Evolutionary conservation across 768 basidiomycete genomes (phyloP).

Genomic region (Rhodotorula graminis): DNA sequence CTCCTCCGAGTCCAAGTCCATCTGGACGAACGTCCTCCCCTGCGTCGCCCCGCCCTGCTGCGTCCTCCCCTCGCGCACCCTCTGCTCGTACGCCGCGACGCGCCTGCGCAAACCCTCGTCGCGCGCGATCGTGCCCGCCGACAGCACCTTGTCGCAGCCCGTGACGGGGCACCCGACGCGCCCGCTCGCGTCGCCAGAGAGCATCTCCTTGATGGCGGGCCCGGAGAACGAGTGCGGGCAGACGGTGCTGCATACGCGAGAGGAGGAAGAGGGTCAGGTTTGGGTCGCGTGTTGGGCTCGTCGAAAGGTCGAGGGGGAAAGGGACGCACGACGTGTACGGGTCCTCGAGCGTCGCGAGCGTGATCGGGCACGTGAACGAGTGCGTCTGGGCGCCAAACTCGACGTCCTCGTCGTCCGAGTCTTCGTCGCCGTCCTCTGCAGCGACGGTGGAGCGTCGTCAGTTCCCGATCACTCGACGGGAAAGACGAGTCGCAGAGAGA

Average conservation of each 20-base stretch:
- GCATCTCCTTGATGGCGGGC: slow-evolving; percentile 24
- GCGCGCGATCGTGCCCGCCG: slow-evolving; percentile 53
- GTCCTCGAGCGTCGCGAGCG: slow-evolving; percentile 61
- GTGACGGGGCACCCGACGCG: slow-evolving; percentile 62
- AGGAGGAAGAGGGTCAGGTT: neutral
- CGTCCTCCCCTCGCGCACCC: slow-evolving; percentile 54
- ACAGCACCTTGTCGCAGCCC: slow-evolving; percentile 64
- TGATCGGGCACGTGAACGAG: slow-evolving; percentile 78
- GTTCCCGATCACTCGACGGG: neutral
- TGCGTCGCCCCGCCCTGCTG: slow-evolving; percentile 45
- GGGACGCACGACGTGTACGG: slow-evolving; percentile 74
- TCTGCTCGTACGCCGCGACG: slow-evolving; percentile 56
- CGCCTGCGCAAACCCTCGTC: slow-evolving; percentile 62
- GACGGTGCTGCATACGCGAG: slow-evolving; percentile 50
- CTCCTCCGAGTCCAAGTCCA: slow-evolving; percentile 22
- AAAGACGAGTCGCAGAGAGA: neutral
- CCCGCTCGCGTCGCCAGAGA: slow-evolving; percentile 10
- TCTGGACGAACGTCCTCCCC: slow-evolving; percentile 18
- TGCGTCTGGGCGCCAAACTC: slow-evolving; percentile 80
- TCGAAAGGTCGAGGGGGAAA: neutral
- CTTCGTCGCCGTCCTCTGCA: slow-evolving; percentile 74
- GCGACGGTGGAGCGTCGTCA: neutral
- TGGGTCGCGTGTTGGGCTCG: no score
- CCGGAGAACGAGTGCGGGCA: slow-evolving; percentile 81
- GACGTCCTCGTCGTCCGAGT: slow-evolving; percentile 73